Evolutionary conservation across 192 early-diverging fungal genomes (phyloP).

Genomic region (Coemansia aciculifera): DNA sequence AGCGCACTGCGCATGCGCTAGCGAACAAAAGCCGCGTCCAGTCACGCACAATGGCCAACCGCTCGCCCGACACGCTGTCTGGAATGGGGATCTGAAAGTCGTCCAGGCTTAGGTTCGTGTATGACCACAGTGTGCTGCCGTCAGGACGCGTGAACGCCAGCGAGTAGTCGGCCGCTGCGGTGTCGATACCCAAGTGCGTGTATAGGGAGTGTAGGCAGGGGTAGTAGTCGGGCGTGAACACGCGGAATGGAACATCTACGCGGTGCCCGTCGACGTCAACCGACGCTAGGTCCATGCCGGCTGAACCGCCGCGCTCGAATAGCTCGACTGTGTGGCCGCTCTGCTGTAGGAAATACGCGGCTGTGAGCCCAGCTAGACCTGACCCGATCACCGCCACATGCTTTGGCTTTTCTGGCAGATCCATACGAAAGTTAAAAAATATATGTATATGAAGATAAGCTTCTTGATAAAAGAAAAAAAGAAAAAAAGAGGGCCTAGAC

Average conservation of each 20-base stretch:
- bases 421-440: neutral
- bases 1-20: constrained; percentile 16
- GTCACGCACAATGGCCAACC: constrained; percentile 27
- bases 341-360: constrained; percentile 39
- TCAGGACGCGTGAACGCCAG: constrained; percentile 30
- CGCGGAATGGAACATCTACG: constrained; percentile 54
- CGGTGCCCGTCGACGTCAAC: constrained; percentile 41
- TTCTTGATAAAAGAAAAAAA: neutral
- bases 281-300: constrained; percentile 52
- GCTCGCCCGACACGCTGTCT: constrained; percentile 14
- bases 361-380: constrained; percentile 47
- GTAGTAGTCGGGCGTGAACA: constrained; percentile 53
- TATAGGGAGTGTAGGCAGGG: constrained; percentile 45
- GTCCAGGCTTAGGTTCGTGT: constrained; percentile 34
- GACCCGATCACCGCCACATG: constrained; percentile 49
- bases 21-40: constrained; percentile 39
- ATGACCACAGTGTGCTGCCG: constrained; percentile 35
- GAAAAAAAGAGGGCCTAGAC: neutral
- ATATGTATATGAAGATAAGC: neutral
- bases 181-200: constrained; percentile 31
- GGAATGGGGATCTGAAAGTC: constrained; percentile 34
- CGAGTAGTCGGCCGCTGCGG: constrained; percentile 48
- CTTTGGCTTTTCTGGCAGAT: neutral
- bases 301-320: constrained; percentile 28
- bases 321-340: constrained; percentile 38